Conservation (phyloP, 306 rosid genomes). For the Malus fusca region DNA sequence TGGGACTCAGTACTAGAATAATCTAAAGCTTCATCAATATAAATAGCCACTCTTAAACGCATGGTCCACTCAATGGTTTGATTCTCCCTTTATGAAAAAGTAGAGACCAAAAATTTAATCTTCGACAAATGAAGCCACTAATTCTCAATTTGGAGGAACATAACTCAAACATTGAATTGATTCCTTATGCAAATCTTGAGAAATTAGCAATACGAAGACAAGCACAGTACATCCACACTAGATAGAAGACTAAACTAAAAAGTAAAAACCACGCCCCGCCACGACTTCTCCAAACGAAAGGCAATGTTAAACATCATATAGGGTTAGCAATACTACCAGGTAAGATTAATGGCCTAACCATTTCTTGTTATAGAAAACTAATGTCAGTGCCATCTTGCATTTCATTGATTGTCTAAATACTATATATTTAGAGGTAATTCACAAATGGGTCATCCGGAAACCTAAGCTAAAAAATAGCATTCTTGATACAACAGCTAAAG, state of each 20-base stretch:
- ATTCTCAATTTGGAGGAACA: neutral
- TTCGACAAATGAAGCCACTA: neutral
- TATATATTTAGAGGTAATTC: neutral
- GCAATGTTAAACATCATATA: neutral
- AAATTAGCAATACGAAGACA: neutral
- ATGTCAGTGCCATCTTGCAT: neutral
- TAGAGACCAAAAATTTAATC: constrained; percentile 13
- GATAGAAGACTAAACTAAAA: neutral
- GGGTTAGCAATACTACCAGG: neutral
- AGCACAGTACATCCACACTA: neutral
- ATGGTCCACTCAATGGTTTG: constrained; percentile 96
- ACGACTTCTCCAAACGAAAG: neutral
- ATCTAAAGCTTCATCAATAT: constrained; percentile 82
- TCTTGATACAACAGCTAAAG: neutral
- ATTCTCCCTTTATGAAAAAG: constrained; percentile 59
- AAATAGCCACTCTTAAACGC: constrained; percentile 82
- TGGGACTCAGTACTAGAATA: constrained; percentile 65
- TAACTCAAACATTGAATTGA: neutral
- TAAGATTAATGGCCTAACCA: neutral
- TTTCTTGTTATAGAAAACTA: neutral
- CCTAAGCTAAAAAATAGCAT: neutral
- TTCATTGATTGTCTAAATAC: neutral
- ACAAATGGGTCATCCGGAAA: neutral
- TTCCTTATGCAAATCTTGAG: neutral
- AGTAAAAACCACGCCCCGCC: neutral